Conservation (phyloP, 352 stramenopile genomes). For the Phytophthora pseudosyringae region DNA sequence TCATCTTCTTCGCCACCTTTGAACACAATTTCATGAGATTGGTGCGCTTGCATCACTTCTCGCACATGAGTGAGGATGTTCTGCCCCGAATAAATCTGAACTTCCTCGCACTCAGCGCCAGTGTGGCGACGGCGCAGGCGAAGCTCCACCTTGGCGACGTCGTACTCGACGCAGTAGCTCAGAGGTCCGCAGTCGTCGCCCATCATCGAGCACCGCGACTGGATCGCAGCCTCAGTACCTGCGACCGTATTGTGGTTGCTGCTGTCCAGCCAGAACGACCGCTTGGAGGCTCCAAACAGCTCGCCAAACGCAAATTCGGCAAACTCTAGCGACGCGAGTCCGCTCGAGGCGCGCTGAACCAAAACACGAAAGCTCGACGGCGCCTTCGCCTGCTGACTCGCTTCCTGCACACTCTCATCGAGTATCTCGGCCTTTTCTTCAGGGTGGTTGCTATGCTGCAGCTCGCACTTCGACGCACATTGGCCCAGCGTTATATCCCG, state of each 20-base stretch:
- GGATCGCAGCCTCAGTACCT: conserved; percentile 19
- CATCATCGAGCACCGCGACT: conserved; percentile 78
- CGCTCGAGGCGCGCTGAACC: conserved; percentile 44
- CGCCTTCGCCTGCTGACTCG: conserved; percentile 1
- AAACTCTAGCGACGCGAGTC: conserved; percentile 63
- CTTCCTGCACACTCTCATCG: background rate
- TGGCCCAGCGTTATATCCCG: conserved; percentile 61
- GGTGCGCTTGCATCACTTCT: conserved; percentile 41
- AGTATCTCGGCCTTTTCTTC: conserved; percentile 12
- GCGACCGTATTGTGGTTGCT: conserved; percentile 63
- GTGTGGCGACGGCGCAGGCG: conserved; percentile 37
- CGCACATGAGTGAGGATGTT: conserved; percentile 54
- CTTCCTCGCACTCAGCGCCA: conserved; percentile 24
- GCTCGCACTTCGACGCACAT: conserved; percentile 47
- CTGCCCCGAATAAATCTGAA: conserved; percentile 23
- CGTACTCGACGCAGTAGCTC: conserved; percentile 69
- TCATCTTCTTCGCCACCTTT: conserved; percentile 9
- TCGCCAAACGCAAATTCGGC: conserved; percentile 62
- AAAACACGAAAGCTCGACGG: conserved; percentile 30
- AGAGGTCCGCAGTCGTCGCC: conserved; percentile 67
- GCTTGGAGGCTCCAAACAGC: conserved; percentile 52
- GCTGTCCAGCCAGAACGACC: conserved; percentile 85
- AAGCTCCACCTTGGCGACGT: conserved; percentile 58
- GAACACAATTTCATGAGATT: conserved; percentile 40
- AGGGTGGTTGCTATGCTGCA: conserved; percentile 53